Percentiles rank a stretch among this genome's conserved stretches.
Evolutionary conservation across 1,284 basidiomycete genomes (phyloP).

Genomic region (Ceratobasidium sp.): DNA sequence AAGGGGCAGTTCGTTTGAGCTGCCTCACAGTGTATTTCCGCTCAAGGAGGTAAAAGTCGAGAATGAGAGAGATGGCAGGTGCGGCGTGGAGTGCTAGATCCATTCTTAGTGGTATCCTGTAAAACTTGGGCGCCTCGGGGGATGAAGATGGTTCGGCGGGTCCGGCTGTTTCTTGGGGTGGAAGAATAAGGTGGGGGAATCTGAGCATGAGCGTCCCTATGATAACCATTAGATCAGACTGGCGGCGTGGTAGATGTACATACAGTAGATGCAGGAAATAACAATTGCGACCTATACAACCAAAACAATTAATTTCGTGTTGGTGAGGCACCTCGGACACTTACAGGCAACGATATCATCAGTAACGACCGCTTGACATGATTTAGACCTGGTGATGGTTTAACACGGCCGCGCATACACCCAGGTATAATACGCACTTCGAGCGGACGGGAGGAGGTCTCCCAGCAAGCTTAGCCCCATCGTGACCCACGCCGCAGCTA

Average conservation of each 20-base stretch:
- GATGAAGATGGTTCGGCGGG: slow-evolving; percentile 58
- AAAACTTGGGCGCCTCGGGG: slow-evolving; percentile 54
- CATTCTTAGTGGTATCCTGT: slow-evolving; percentile 67
- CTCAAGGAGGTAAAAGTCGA: slow-evolving; percentile 79
- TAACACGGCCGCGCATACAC: slow-evolving; percentile 1
- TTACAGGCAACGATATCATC: slow-evolving; percentile 70
- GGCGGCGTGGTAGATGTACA: background rate
- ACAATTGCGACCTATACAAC: slow-evolving; percentile 67
- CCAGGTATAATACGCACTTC: slow-evolving; percentile 55
- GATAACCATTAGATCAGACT: background rate
- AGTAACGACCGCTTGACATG: slow-evolving; percentile 66
- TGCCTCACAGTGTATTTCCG: slow-evolving; percentile 64
- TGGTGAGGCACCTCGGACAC: slow-evolving; percentile 46
- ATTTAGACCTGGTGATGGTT: slow-evolving; percentile 56
- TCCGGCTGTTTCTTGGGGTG: slow-evolving; percentile 51
- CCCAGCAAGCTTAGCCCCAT: slow-evolving; percentile 62
- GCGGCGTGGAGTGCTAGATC: slow-evolving; percentile 76
- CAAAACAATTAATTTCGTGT: background rate
- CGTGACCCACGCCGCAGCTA: slow-evolving; percentile 64
- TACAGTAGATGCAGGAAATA: slow-evolving; percentile 74
- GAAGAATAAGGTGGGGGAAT: slow-evolving; percentile 66
- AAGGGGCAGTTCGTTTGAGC: slow-evolving; percentile 61
- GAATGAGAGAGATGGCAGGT: slow-evolving; percentile 68
- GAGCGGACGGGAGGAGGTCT: slow-evolving; percentile 64
- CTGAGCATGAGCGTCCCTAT: slow-evolving; percentile 65